Evolutionary conservation across 2,329 filamentous ascomycete genomes (phyloP).

Genomic region (Tolypocladium ovalisporum): DNA sequence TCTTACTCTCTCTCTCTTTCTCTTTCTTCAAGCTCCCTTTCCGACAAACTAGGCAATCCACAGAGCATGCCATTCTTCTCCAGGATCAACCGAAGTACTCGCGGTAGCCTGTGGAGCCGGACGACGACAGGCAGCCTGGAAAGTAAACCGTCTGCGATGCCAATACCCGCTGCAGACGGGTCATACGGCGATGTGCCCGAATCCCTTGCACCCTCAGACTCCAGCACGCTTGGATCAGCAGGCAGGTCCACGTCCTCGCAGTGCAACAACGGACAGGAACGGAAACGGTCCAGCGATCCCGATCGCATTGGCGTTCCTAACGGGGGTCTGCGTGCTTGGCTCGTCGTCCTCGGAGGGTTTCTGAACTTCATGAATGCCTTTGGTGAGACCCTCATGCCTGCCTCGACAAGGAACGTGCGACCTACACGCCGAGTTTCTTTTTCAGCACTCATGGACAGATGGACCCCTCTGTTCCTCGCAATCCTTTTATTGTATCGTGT

Average conservation of each 20-base stretch:
- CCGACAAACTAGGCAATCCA: too few relatives aligned
- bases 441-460: neutral
- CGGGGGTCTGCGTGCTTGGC: constrained; percentile 17
- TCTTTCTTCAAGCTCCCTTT: neutral
- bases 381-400: constrained; percentile 8
- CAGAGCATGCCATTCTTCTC: neutral
- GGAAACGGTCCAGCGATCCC: neutral
- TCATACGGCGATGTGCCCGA: neutral
- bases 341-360: constrained; percentile 20
- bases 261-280: neutral
- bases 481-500: too few relatives aligned
- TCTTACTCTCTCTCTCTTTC: neutral
- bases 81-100: neutral
- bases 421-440: neutral
- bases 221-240: neutral
- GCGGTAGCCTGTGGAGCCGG: neutral
- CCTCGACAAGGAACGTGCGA: neutral
- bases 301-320: constrained; percentile 8
- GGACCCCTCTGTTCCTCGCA: neutral
- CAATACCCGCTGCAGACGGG: constrained; percentile 3
- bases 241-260: neutral
- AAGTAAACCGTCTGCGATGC: neutral
- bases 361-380: constrained; percentile 16
- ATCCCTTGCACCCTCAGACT: neutral
- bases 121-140: neutral